phyloP scores from a whole-genome alignment of 768 basidiomycete genomes.

The Leccinellum albellum region DNA sequence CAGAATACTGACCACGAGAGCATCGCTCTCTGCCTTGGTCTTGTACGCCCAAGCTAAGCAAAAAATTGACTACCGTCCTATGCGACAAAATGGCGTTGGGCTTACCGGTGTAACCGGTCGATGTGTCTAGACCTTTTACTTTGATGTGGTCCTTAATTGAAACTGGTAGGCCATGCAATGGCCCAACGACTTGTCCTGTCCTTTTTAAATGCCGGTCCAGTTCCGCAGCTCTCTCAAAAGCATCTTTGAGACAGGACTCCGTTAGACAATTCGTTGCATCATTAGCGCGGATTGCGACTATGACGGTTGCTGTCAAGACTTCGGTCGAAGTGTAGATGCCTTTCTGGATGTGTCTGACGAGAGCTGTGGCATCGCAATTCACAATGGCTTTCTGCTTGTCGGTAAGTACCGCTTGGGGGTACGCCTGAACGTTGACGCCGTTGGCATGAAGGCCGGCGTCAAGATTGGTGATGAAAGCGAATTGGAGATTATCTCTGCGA shows the following conservation, averaged over 20 bases:
- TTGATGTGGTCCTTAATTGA: constrained; percentile 49
- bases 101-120: constrained; percentile 31
- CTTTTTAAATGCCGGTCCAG: constrained; percentile 44
- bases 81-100: background rate
- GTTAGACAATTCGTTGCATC: constrained; percentile 49
- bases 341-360: constrained; percentile 21
- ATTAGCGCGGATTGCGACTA: constrained; percentile 27
- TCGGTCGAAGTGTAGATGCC: constrained; percentile 23
- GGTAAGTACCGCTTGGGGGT: constrained; percentile 26
- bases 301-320: constrained; percentile 27
- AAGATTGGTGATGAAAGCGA: background rate
- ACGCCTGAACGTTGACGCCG: constrained; percentile 21
- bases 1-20: constrained; percentile 43
- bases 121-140: constrained; percentile 40
- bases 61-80: constrained; percentile 11
- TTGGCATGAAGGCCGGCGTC: constrained; percentile 1
- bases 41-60: constrained; percentile 38
- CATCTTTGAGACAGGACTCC: constrained; percentile 56
- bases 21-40: constrained; percentile 37
- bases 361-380: constrained; percentile 28
- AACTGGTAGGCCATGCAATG: constrained; percentile 42
- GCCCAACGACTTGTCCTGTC: constrained; percentile 48
- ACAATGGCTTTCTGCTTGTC: constrained; percentile 27
- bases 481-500: constrained; percentile 18
- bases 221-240: constrained; percentile 43